These are phyloP conservation scores for Posidonia australis DNA, from an alignment of 106 monocot species.

Conservation along the genomic window DNA sequence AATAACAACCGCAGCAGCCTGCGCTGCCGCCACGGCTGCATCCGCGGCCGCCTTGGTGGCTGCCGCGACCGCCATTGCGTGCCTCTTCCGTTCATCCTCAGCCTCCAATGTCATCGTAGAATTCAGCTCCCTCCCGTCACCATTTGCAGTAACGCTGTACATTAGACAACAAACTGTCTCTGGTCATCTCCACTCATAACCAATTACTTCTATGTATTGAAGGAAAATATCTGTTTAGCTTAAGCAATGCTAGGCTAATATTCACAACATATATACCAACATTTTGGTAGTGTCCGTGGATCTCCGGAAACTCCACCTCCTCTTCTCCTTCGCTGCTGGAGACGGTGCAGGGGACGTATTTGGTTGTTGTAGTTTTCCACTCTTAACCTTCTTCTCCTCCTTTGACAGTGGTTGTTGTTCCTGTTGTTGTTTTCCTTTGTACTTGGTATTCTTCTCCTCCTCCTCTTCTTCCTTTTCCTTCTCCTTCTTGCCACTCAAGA, in stretches of 20 bases:
- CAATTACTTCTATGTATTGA: too few species aligned
- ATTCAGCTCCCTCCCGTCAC: conserved; percentile 11
- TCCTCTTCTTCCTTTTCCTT: conserved; percentile 24
- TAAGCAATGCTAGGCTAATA: neutral
- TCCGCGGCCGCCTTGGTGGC: conserved; percentile 41
- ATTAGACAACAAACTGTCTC: neutral
- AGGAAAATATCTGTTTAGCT: neutral
- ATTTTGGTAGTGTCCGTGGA: conserved; percentile 1
- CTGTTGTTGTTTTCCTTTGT: neutral
- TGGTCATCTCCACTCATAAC: too few species aligned
- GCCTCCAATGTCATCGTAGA: neutral
- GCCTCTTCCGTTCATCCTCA: conserved; percentile 42
- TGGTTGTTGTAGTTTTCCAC: too few species aligned
- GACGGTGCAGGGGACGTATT: neutral
- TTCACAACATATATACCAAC: neutral
- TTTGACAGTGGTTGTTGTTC: neutral
- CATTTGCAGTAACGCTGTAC: too few species aligned
- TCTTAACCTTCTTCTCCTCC: too few species aligned
- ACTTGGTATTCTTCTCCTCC: neutral
- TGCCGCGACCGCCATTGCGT: conserved; percentile 37
- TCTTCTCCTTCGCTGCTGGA: conserved; percentile 36
- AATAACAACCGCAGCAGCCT: conserved; percentile 44
- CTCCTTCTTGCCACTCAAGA: conserved; percentile 43
- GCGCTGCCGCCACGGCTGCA: conserved; percentile 42
- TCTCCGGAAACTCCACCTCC: conserved; percentile 54